Percentiles rank a stretch among this genome's conserved stretches.
Evolutionary conservation across 129 eudicot species (phyloP).

Genomic region (Tagetes patula): DNA sequence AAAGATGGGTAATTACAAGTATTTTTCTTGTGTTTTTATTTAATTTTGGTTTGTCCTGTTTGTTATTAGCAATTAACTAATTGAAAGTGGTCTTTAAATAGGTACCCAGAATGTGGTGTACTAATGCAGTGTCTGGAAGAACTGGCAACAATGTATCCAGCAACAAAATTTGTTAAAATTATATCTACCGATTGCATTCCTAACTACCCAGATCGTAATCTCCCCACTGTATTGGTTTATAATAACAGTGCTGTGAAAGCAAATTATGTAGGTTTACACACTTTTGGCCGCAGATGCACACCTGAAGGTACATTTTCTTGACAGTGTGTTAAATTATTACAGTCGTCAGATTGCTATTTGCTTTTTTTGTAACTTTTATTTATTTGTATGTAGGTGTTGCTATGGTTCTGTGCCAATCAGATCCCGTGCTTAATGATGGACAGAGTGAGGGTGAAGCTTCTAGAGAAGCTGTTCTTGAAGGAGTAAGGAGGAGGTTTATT

Average conservation of each 20-base stretch:
- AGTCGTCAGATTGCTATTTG: not conserved
- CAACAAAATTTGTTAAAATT: conserved; percentile 87
- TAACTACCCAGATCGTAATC: conserved; percentile 87
- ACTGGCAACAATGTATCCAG: conserved; percentile 75
- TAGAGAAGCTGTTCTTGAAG: conserved; percentile 68
- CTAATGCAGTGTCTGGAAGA: conserved; percentile 79
- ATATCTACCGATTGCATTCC: conserved; percentile 97
- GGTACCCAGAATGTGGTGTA: conserved; percentile 71
- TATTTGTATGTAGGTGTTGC: conserved; percentile 63
- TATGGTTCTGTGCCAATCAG: conserved; percentile 70
- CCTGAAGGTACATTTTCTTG: conserved; percentile 71
- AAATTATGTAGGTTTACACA: conserved; percentile 68
- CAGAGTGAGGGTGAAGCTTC: conserved; percentile 68
- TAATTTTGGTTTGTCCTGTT: not conserved
- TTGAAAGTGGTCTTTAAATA: conserved; percentile 25
- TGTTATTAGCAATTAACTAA: conserved; percentile 15
- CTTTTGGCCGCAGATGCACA: conserved; percentile 88
- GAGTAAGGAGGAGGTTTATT: conserved; percentile 72
- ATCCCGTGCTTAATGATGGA: conserved; percentile 88
- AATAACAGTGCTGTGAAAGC: conserved; percentile 88
- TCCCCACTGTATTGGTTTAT: conserved; percentile 91
- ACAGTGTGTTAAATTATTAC: not conserved
- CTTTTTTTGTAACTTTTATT: not conserved
- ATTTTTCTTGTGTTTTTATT: not conserved
- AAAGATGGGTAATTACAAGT: conserved; percentile 69